Evolutionary conservation across 2,329 filamentous ascomycete species (phyloP), one percentile per base, ranked within the genome.

Genomic region (Neopestalotiopsis sp.): DNA sequence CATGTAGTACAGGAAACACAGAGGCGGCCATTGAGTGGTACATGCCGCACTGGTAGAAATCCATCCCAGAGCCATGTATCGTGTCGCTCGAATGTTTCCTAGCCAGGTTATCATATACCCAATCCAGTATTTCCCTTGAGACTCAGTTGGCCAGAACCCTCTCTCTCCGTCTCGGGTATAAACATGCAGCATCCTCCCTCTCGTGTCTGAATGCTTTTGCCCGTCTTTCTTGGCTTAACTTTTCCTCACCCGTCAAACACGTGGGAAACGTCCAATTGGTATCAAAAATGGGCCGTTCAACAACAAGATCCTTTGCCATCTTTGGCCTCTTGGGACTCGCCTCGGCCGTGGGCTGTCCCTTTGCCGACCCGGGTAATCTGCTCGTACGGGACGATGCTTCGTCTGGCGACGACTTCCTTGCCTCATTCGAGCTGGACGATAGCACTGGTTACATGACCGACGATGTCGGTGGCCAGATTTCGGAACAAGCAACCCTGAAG

Each of bases 401-500:
- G 32, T 67, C 68, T 28, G 24, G 24, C 24, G 70, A 70, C 2
- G 71, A 74, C 40, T 74, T 76, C 32, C 70, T 81, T 4, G 71
- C 73, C 6, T 70, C 77, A 61, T 83, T 81, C 65, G 82, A 84
- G 69, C 74, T 87, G 5, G 85, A 90, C 69, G 89, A 91, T 71
- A 83, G 82, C 61, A 76, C 85, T 42, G 82, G 82, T 2, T 91
- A 81, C 76, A 77, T 91, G 72, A 94, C 91, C 0, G 88, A 87
- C 34, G 91, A 93, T 75, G 88, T 88, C 30, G 92, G 91, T 12
- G 90, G 88, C 0, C 91, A 90, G 0, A 90, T 94, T 56, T 83
- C 84, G 61, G 91, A 94, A 38, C 90, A 92, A 74, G 83, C 86
- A 71, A 92, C 89, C 73, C 56, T 71, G 5, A 70, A 68, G 32